These are phyloP conservation scores for Desmodesmus armatus DNA, from an alignment of 139 green algal species.

Conservation along the genomic window DNA sequence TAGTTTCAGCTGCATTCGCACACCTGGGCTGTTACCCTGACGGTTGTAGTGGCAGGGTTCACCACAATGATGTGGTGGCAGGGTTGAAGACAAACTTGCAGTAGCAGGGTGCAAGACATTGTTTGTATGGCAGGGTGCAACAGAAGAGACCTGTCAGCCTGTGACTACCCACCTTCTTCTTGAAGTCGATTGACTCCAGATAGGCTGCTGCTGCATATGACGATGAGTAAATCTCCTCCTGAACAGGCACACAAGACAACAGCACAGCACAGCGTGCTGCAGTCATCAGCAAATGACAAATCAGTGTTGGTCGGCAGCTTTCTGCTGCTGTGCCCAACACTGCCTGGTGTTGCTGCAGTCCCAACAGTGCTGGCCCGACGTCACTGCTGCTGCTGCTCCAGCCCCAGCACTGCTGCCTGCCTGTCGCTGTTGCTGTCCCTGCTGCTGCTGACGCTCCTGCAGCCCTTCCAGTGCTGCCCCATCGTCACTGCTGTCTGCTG, in stretches of 20 bases:
- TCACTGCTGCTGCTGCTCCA: neutral
- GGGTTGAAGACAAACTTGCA: too few species aligned
- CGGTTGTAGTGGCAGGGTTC: too few species aligned
- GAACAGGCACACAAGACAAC: too few species aligned
- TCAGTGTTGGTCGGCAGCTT: too few species aligned
- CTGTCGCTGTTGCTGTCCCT: constrained; percentile 6
- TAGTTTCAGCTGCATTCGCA: too few species aligned
- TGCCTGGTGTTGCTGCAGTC: neutral
- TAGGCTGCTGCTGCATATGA: constrained; percentile 99
- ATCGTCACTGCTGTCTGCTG: neutral
- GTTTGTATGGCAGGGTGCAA: too few species aligned
- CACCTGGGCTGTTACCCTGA: too few species aligned
- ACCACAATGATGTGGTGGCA: too few species aligned
- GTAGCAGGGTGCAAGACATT: too few species aligned
- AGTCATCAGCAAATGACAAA: neutral
- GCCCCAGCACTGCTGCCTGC: neutral
- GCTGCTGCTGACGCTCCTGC: neutral
- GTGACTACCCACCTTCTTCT: constrained; percentile 90
- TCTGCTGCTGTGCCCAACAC: neutral
- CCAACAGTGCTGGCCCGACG: neutral
- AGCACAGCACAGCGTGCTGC: neutral
- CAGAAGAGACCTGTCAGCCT: too few species aligned
- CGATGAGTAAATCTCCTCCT: constrained; percentile 99
- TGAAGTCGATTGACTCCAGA: constrained; percentile 95
- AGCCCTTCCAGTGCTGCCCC: neutral